Evolutionary conservation across 2,329 filamentous ascomycete genomes (phyloP), one percentile per base, ranked within the genome.

Genomic region (Talaromyces marneffei): DNA sequence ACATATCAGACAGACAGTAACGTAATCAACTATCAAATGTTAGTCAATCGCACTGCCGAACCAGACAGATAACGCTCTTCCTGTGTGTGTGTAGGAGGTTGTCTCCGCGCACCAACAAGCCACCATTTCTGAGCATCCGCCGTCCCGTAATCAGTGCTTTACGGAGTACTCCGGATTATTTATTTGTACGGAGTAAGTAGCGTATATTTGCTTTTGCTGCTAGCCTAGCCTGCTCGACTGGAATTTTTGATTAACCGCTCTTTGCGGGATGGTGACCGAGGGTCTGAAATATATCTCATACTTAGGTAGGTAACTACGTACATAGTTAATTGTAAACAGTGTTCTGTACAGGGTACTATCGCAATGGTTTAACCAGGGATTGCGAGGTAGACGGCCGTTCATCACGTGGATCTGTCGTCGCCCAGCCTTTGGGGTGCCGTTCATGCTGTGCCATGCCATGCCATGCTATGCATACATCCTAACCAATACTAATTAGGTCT

Each of bases 51-150:
- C 10, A 50, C n/a, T 50, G 46, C 46, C 46, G 27, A 50, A 33
- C n/a, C n/a, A 33, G 48, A 52, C 48, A 52, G 48, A 52, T 52
- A 52, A 35, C 48, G 29, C 48, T 52, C 40, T 33, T 31, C 35
- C 20, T 23, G 42, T 48, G 25, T 25, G 23, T n/a, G 20, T 50
- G 31, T 9, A 20, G 48, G 48, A 33, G 48, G 48, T 52, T 23
- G 48, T 33, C 48, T 35, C 48, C 48, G 46, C 25, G 14, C 16
- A n/a, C 25, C 27, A 33, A 52, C 48, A 23, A 52, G 48, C 48
- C 48, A 35, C 27, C n/a, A 31, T 18, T 35, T n/a, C n/a, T n/a
- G n/a, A n/a, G n/a, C n/a, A n/a, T n/a, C n/a, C n/a, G n/a, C n/a
- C n/a, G n/a, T n/a, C n/a, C n/a, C n/a, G n/a, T 16, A 33, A 29